A percentile compares a stretch with the other conserved stretches of the same genome.
Conservation (phyloP, 2,329 filamentous ascomycete genomes). For the Ceratocystis smalleyi region DNA sequence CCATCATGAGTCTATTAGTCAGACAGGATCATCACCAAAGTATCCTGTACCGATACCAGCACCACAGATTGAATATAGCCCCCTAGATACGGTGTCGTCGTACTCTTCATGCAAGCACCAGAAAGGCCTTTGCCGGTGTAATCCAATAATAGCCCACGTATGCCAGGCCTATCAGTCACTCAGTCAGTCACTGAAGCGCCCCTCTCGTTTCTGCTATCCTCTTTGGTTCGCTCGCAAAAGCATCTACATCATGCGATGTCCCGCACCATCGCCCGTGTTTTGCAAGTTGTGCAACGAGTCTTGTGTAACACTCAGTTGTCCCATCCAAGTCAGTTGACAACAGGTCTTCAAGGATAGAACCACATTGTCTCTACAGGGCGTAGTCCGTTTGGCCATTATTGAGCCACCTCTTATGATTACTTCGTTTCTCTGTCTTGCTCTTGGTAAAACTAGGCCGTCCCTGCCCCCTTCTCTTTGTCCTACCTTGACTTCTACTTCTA, state of each 20-base stretch:
- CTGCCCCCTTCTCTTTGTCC: too few relatives aligned
- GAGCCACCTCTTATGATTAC: not conserved
- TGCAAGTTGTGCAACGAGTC: not conserved
- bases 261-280: not conserved
- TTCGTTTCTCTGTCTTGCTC: not conserved
- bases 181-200: not conserved
- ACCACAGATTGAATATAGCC: too few relatives aligned
- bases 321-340: not conserved
- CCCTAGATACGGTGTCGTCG: too few relatives aligned
- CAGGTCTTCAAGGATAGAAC: not conserved
- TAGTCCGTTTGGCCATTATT: not conserved
- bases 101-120: too few relatives aligned
- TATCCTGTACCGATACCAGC: too few relatives aligned
- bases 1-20: too few relatives aligned
- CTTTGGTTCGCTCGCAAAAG: not conserved
- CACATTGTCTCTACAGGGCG: not conserved
- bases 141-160: not conserved
- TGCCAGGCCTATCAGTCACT: not conserved
- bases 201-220: not conserved
- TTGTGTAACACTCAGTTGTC: not conserved
- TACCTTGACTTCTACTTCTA: too few relatives aligned
- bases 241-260: not conserved
- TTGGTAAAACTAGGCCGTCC: not conserved
- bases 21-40: too few relatives aligned
- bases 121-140: not conserved